phyloP scores from a whole-genome alignment of 805 yeast genomes.

The Starmerella sirachaensis region DNA sequence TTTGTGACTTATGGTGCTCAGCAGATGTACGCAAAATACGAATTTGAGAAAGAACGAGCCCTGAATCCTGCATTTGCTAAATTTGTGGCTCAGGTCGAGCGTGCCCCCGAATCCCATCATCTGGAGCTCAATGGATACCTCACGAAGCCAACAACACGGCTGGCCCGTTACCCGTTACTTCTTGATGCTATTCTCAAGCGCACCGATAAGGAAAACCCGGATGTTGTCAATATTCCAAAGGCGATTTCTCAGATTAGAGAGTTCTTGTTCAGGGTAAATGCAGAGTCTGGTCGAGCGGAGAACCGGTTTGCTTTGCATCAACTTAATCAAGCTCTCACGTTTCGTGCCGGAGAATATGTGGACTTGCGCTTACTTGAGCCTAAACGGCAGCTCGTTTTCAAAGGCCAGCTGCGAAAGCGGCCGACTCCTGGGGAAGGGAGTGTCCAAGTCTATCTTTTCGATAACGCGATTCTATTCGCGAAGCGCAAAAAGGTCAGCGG shows the following conservation, averaged over 20 bases:
- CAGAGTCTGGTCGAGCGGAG: slow-evolving; percentile 85
- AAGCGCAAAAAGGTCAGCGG: slow-evolving; percentile 77
- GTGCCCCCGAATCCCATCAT: slow-evolving; percentile 73
- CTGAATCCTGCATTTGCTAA: slow-evolving; percentile 85
- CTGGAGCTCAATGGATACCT: slow-evolving; percentile 85
- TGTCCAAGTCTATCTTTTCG: slow-evolving; percentile 76
- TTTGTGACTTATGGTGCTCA: slow-evolving; percentile 89
- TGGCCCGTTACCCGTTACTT: slow-evolving; percentile 84
- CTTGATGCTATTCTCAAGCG: slow-evolving; percentile 71
- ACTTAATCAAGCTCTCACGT: slow-evolving; percentile 70
- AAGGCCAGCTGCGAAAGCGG: slow-evolving; percentile 62
- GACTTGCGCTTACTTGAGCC: slow-evolving; percentile 77
- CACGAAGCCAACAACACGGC: slow-evolving; percentile 90
- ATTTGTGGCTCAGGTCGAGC: slow-evolving; percentile 82
- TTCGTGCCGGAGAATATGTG: slow-evolving; percentile 70
- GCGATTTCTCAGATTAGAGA: slow-evolving; percentile 67
- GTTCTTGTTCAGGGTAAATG: slow-evolving; percentile 64
- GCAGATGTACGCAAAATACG: slow-evolving; percentile 88
- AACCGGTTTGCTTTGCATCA: slow-evolving; percentile 84
- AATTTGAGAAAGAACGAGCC: slow-evolving; percentile 85
- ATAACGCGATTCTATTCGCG: slow-evolving; percentile 75
- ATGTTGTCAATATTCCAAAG: slow-evolving; percentile 51
- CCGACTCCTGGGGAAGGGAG: slow-evolving; percentile 56
- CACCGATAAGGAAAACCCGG: slow-evolving; percentile 66
- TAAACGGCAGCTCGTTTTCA: slow-evolving; percentile 65